Percentiles rank a stretch among this genome's conserved stretches.
phyloP scores from a whole-genome alignment of 169 alveolate species.

The Plasmodium ovale region DNA sequence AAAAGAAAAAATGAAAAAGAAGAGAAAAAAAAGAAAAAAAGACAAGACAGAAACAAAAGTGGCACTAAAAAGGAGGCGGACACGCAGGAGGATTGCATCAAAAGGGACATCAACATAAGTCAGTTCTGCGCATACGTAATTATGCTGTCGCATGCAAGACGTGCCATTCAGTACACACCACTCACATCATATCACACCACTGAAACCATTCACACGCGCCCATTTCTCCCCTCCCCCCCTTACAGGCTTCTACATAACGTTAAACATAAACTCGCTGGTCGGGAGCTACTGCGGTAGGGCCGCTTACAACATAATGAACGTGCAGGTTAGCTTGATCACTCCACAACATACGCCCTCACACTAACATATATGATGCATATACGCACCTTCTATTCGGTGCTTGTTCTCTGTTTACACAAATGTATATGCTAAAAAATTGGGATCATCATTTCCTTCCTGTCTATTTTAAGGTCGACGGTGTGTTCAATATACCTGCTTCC shows the following conservation, averaged over 20 bases:
- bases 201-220: not conserved
- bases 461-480: conserved; percentile 40
- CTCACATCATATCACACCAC: too few relatives aligned
- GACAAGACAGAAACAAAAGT: conserved; percentile 5
- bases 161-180: too few relatives aligned
- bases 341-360: not conserved
- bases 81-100: conserved; percentile 4
- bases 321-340: conserved; percentile 35
- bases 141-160: too few relatives aligned
- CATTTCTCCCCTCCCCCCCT: not conserved
- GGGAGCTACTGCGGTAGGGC: conserved; percentile 33
- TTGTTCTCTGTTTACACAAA: not conserved
- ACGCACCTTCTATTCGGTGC: not conserved
- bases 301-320: conserved; percentile 45
- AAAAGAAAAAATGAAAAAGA: conserved; percentile 10
- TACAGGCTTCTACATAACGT: conserved; percentile 41
- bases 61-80: conserved; percentile 5
- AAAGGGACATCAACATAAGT: conserved; percentile 35
- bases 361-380: not conserved
- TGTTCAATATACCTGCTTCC: conserved; percentile 21
- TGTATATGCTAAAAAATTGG: too few relatives aligned
- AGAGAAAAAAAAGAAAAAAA: conserved; percentile 44
- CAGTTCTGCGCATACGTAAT: not conserved
- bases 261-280: conserved; percentile 56
- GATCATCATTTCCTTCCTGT: not conserved